Conservation (phyloP, 1,139 yeast genomes). For the Yamadazyma triangularis region DNA sequence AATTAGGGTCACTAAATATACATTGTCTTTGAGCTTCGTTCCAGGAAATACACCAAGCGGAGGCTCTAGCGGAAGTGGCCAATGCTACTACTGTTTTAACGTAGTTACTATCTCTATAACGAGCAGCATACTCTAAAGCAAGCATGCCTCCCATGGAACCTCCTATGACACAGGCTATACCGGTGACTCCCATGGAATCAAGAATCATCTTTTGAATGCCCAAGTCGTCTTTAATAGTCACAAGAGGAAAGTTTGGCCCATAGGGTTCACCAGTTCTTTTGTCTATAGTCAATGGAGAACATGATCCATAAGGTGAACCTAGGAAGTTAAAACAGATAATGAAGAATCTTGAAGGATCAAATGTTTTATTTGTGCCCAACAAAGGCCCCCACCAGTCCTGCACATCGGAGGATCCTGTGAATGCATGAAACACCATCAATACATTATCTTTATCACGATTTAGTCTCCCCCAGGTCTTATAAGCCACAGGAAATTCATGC, state of each 20-base stretch:
- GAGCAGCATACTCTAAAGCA: slow-evolving; percentile 73
- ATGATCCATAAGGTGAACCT: slow-evolving; percentile 96
- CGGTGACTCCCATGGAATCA: slow-evolving; percentile 67
- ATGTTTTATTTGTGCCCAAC: slow-evolving; percentile 79
- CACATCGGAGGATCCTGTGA: slow-evolving; percentile 93
- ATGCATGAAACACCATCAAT: slow-evolving; percentile 87
- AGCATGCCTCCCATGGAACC: slow-evolving; percentile 99
- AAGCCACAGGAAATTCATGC: slow-evolving; percentile 81
- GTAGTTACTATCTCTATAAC: slow-evolving; percentile 65
- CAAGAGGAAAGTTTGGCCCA: slow-evolving; percentile 94
- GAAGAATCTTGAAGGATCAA: slow-evolving; percentile 85
- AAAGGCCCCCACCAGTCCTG: slow-evolving; percentile 99
- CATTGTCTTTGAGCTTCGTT: slow-evolving; percentile 97
- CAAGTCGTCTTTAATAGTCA: slow-evolving; percentile 89
- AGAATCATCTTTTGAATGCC: slow-evolving; percentile 72
- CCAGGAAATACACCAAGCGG: slow-evolving; percentile 99
- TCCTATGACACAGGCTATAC: slow-evolving; percentile 83
- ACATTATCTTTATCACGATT: slow-evolving; percentile 67
- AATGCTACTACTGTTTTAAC: slow-evolving; percentile 74
- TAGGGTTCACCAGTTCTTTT: slow-evolving; percentile 68
- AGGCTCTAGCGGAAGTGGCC: slow-evolving; percentile 91
- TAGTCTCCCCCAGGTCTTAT: slow-evolving; percentile 90
- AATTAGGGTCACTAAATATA: slow-evolving; percentile 90
- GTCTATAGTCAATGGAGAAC: slow-evolving; percentile 81
- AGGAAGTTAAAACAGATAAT: slow-evolving; percentile 83